Conservation (phyloP, 257 asterid genomes). For the Jasminum sambac region DNA sequence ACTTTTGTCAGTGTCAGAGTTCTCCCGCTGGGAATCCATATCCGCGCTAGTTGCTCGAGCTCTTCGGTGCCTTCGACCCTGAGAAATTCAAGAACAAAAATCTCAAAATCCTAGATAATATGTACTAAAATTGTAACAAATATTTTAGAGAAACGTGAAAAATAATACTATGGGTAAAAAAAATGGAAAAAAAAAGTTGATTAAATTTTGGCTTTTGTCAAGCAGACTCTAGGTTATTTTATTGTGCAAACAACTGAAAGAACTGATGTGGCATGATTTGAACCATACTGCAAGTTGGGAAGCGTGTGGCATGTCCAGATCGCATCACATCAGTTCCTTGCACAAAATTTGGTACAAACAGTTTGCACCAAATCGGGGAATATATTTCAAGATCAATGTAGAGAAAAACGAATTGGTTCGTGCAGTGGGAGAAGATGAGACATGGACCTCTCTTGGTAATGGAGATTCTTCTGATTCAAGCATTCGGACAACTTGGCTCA, state of each 20-base stretch:
- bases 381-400: not conserved
- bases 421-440: not conserved
- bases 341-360: not conserved
- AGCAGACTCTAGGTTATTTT: no score
- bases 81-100: not conserved
- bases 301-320: no score
- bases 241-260: no score
- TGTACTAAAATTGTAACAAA: no score
- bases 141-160: no score
- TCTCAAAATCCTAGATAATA: not conserved
- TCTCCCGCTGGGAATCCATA: conserved; percentile 23
- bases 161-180: no score
- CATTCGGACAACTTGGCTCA: conserved; percentile 27
- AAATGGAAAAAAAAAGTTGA: no score
- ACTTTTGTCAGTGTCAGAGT: conserved; percentile 7
- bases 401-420: not conserved
- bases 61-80: conserved; percentile 22
- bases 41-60: conserved; percentile 7
- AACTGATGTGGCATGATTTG: no score
- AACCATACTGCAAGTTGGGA: no score
- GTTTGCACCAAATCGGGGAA: not conserved
- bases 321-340: no score
- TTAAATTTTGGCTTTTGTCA: no score
- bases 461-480: conserved; percentile 25
- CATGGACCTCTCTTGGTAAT: conserved; percentile 20